phyloP scores from a whole-genome alignment of 805 yeast species.

The Wickerhamomyces subpelliculosus region DNA sequence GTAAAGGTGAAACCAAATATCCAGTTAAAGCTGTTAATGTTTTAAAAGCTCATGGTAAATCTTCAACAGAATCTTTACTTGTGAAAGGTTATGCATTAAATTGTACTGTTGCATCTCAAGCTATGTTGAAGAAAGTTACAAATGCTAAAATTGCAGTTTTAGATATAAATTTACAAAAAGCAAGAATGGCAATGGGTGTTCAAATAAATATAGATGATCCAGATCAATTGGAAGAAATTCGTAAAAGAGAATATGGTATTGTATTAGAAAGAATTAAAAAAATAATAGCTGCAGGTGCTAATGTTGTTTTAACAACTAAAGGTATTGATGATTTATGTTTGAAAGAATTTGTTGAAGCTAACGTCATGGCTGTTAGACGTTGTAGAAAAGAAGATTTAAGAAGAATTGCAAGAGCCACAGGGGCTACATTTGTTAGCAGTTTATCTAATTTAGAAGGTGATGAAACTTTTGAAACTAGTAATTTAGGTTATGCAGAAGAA shows the following conservation, averaged over 20 bases:
- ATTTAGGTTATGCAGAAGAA: slow-evolving; percentile 91
- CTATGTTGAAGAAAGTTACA: slow-evolving; percentile 71
- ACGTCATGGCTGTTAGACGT: slow-evolving; percentile 88
- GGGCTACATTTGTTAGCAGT: slow-evolving; percentile 82
- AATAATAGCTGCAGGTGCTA: slow-evolving; percentile 79
- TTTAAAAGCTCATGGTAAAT: slow-evolving; percentile 94
- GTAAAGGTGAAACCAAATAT: slow-evolving; percentile 82
- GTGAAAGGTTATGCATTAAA: slow-evolving; percentile 94
- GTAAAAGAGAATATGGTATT: slow-evolving; percentile 86
- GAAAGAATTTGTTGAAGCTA: slow-evolving; percentile 83
- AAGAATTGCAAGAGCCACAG: slow-evolving; percentile 96
- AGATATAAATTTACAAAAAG: slow-evolving; percentile 91
- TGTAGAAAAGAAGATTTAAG: slow-evolving; percentile 95
- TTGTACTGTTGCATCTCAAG: slow-evolving; percentile 96
- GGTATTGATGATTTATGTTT: slow-evolving; percentile 97
- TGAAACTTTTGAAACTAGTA: slow-evolving; percentile 73
- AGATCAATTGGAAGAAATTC: slow-evolving; percentile 87
- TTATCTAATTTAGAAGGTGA: slow-evolving; percentile 92
- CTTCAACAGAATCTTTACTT: slow-evolving; percentile 76
- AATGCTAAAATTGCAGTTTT: slow-evolving; percentile 82
- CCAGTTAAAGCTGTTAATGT: slow-evolving; percentile 97
- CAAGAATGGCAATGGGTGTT: slow-evolving; percentile 97
- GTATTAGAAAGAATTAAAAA: slow-evolving; percentile 64
- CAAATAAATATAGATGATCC: slow-evolving; percentile 96
- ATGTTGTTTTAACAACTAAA: slow-evolving; percentile 91